Evolutionary conservation across 306 rosid species (phyloP), one percentile per base, ranked within the genome.

Genomic region (Gastrolobium bilobum): DNA sequence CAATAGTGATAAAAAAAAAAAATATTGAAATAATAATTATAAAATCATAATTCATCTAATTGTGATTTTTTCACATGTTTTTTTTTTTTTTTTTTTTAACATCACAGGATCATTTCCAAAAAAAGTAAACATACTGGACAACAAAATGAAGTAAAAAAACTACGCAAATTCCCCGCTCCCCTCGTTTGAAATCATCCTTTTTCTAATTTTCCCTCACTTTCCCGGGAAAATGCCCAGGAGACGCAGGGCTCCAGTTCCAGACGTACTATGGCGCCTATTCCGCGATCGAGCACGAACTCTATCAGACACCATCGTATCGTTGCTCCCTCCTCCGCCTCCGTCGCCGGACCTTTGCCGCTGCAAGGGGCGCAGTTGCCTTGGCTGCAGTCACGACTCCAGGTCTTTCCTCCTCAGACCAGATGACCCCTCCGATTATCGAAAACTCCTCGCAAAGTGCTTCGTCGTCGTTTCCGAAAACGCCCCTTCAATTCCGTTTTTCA

Each of bases 261-360:
- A 71, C 79, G 89, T 90, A 4, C 76, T 91, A n/a, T 81, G 94
- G 91, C 86, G 92, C 9, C 40, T 94, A 30, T 94, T 86, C 85
- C 70, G 76, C 2, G 3, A 84, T 31, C 86, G 86, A 14, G 93
- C 93, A 0, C 78, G 81, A 40, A 79, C 90, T 0, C 83, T 94
- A 38, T 76, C 82, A n/a, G 60, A 82, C 39, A 67, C 92, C n/a
- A 61, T 91, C 70, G 0, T 34, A 1, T 84, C 92, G 2, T 11
- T 90, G 10, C 92, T 91, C 48, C 92, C 96, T 34, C 37, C 90
- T 33, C 82, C 87, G 1, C 58, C 83, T 47, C 10, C 73, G 1
- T 77, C 86, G n/a, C 66, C 81, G 40, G 56, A 42, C 9, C 59
- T 63, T 1, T 88, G 96, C 82, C 80, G 37, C 79, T 93, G 94